Percentiles rank a stretch among this genome's conserved stretches.
phyloP scores from a whole-genome alignment of 164 flowering plant species.

The Liquidambar formosana region DNA sequence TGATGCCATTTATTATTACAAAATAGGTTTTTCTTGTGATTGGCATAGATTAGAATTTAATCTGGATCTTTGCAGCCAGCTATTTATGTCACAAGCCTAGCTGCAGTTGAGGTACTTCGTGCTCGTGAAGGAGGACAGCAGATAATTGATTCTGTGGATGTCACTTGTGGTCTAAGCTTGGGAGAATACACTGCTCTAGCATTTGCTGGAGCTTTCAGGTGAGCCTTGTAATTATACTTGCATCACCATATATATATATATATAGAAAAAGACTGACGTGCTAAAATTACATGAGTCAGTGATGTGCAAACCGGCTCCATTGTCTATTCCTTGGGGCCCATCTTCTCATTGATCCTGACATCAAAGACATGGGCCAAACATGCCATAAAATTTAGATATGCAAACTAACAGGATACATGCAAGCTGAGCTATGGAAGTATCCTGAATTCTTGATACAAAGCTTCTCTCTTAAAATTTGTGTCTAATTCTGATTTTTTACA shows the following conservation, averaged over 20 bases:
- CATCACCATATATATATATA: background rate
- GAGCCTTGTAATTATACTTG: background rate
- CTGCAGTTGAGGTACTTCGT: slow-evolving; percentile 90
- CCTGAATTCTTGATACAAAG: too few relatives aligned
- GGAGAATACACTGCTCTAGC: slow-evolving; percentile 99
- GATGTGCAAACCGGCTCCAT: too few relatives aligned
- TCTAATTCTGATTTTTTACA: too few relatives aligned
- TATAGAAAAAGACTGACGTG: too few relatives aligned
- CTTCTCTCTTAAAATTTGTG: too few relatives aligned
- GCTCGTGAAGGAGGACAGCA: slow-evolving; percentile 94
- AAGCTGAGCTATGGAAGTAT: too few relatives aligned
- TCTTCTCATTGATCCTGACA: too few relatives aligned
- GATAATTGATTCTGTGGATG: slow-evolving; percentile 93
- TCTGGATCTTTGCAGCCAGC: slow-evolving; percentile 74
- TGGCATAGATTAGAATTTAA: background rate
- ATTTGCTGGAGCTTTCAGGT: slow-evolving; percentile 99
- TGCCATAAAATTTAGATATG: too few relatives aligned
- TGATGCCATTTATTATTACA: background rate
- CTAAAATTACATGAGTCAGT: too few relatives aligned
- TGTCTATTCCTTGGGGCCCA: too few relatives aligned
- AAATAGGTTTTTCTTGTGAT: background rate
- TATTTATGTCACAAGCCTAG: slow-evolving; percentile 95
- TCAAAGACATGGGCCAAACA: too few relatives aligned
- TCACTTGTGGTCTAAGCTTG: slow-evolving; percentile 97
- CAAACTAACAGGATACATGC: too few relatives aligned